Base-by-base conservation (phyloP, 1,284 basidiomycete species). In the Erythrobasidium hasegawianum region DNA sequence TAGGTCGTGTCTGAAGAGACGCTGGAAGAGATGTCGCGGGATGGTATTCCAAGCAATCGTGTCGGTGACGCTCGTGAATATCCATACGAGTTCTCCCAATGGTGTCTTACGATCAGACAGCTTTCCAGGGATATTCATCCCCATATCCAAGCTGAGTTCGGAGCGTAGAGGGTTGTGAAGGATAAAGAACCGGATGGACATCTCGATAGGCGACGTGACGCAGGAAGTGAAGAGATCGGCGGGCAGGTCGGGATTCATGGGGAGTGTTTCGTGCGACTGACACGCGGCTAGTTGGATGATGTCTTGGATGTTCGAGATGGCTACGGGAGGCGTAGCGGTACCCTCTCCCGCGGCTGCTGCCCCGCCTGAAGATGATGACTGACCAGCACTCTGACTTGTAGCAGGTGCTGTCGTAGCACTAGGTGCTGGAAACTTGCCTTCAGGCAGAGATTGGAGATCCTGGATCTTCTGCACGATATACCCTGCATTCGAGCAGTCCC, bases 11-110 rank as follows among this genome's bases (percentile, higher is more conserved):
- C 96, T 85, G 78, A 97, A 98, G 33, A 98, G 81, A 41, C 91
- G 85, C 49, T 92, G 93, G 79, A 98, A 98, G 11, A 93, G 85
- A 58, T 95, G 90, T 57, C 89, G 85, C 20, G 93, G 89, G 75
- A 98, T 93, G 0, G 92, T 91, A 11, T 94, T 93, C 95, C 96
- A 98, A 13, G 96, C 96, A 70, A 98, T 97, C 8, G 95, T 97
- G 78, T 98, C 95, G 16, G 95, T 98, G 70, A 98, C 92, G 45
- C 95, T 92, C 1, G 92, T 97, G 79, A 98, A 97, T 72, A 98
- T 97, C 95, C 96, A 98, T 78, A 97, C 97, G 27, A 98, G 85
- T 78, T 98, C 95, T 59, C 95, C 95, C 1, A 98, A 82, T 0
- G 95, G 95, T 2, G 96, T 97, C 24, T 93, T 84, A 38, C 95